A percentile compares a stretch with the other conserved stretches of the same genome.
Conservation (phyloP, 371 early-diverging fungal species). For the Apophysomyces elegans region DNA sequence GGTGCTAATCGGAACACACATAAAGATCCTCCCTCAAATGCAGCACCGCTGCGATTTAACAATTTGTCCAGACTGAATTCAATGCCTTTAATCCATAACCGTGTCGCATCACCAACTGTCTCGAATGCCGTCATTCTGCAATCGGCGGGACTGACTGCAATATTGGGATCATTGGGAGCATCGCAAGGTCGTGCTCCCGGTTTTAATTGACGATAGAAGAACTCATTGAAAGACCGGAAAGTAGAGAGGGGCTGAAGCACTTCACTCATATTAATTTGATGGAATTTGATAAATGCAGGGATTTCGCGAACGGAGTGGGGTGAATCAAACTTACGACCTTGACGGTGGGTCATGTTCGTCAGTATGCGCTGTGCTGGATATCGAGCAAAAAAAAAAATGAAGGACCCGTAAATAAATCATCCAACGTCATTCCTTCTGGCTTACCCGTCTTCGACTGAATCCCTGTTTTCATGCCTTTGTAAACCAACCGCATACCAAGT, state of each 20-base stretch:
- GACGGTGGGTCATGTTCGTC: slow-evolving; percentile 68
- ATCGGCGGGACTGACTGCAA: slow-evolving; percentile 83
- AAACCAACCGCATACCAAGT: slow-evolving; percentile 82
- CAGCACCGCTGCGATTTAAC: slow-evolving; percentile 53
- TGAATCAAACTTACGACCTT: slow-evolving; percentile 79
- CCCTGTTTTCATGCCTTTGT: slow-evolving; percentile 60
- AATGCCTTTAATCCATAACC: slow-evolving; percentile 88
- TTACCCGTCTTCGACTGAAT: slow-evolving; percentile 48
- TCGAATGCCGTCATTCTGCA: slow-evolving; percentile 77
- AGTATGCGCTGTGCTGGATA: slow-evolving; percentile 56
- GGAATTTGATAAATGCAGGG: slow-evolving; percentile 77
- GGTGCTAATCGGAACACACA: slow-evolving; percentile 86
- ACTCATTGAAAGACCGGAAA: slow-evolving; percentile 85
- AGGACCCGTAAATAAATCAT: slow-evolving; percentile 8
- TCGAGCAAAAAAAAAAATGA: too few species aligned
- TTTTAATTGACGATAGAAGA: slow-evolving; percentile 87
- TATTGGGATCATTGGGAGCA: slow-evolving; percentile 63
- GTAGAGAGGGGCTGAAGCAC: slow-evolving; percentile 69
- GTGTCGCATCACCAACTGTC: slow-evolving; percentile 70
- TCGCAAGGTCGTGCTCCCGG: slow-evolving; percentile 69
- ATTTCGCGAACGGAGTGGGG: slow-evolving; percentile 76
- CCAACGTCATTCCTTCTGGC: slow-evolving; percentile 7
- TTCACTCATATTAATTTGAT: slow-evolving; percentile 64
- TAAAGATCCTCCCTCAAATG: slow-evolving; percentile 69
- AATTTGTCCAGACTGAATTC: slow-evolving; percentile 71